Evolutionary conservation across 768 basidiomycete genomes (phyloP).

Genomic region (Suillus variegatus): DNA sequence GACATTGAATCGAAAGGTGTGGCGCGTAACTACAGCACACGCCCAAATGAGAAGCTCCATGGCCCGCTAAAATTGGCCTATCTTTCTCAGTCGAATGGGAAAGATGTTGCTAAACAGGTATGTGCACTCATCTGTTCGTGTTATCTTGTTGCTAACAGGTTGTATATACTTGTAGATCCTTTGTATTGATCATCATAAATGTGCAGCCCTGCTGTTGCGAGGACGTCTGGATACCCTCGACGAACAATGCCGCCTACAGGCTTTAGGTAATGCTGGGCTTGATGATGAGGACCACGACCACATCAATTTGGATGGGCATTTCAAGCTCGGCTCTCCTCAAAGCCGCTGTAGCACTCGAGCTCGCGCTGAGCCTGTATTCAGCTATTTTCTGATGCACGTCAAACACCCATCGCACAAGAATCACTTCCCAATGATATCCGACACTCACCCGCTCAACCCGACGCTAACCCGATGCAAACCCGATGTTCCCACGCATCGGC

Average conservation of each 20-base stretch:
- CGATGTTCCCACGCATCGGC: too few species aligned
- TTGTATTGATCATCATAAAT: background rate
- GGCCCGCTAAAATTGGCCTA: conserved; percentile 27
- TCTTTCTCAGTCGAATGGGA: conserved; percentile 31
- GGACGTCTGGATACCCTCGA: background rate
- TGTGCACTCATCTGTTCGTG: background rate
- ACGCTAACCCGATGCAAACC: too few species aligned
- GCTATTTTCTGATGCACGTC: too few species aligned
- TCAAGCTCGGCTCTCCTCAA: conserved; percentile 5
- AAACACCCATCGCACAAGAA: too few species aligned
- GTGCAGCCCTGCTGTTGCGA: background rate
- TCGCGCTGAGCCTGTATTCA: too few species aligned
- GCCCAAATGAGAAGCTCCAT: conserved; percentile 33
- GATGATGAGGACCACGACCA: background rate
- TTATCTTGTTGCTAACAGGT: too few species aligned
- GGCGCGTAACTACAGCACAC: conserved; percentile 30
- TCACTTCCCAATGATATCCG: too few species aligned
- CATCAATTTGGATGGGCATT: background rate
- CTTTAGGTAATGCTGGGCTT: background rate
- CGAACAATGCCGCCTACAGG: conserved; percentile 14
- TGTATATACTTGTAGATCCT: conserved; percentile 1
- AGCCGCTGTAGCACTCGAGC: too few species aligned
- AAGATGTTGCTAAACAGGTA: conserved; percentile 34
- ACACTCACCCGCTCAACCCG: too few species aligned
- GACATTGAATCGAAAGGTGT: conserved; percentile 35